Conservation (phyloP, 139 green algal species). For the Chlamydomonas schloesseri region DNA sequence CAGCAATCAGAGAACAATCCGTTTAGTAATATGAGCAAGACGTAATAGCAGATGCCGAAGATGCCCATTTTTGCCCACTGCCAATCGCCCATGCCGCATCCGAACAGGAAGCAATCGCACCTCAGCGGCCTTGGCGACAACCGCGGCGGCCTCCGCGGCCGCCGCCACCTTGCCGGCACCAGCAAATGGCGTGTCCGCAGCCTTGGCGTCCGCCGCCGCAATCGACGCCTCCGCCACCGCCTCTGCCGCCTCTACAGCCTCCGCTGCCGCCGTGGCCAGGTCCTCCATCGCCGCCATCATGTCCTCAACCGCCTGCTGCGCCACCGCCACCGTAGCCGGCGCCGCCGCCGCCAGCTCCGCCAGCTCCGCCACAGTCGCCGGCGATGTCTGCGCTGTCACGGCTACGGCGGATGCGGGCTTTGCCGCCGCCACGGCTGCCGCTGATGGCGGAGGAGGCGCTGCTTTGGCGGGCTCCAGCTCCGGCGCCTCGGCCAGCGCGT, state of each 20-base stretch:
- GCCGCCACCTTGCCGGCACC: slow-evolving; percentile 12
- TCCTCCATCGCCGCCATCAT: slow-evolving; percentile 29
- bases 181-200: not conserved
- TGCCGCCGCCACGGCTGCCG: not conserved
- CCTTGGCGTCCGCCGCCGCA: not conserved
- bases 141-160: slow-evolving; percentile 15
- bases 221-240: not conserved
- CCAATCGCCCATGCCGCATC: no score
- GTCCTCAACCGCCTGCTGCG: slow-evolving; percentile 26
- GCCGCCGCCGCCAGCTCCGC: slow-evolving; percentile 6
- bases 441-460: not conserved
- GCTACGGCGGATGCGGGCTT: not conserved
- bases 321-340: slow-evolving; percentile 10
- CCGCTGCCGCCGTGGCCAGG: slow-evolving; percentile 1
- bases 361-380: slow-evolving; percentile 7
- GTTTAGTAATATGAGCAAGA: no score
- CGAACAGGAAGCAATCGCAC: not conserved
- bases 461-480: not conserved
- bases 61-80: no score
- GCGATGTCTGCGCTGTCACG: not conserved
- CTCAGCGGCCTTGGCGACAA: slow-evolving; percentile 31
- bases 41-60: no score
- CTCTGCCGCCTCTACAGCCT: slow-evolving; percentile 5
- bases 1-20: no score
- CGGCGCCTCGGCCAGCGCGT: not conserved